Percentiles rank a stretch among this genome's conserved stretches.
These are phyloP conservation scores for Xylaria cubensis DNA, from an alignment of 495 filamentous ascomycete species.

Conservation along the genomic window DNA sequence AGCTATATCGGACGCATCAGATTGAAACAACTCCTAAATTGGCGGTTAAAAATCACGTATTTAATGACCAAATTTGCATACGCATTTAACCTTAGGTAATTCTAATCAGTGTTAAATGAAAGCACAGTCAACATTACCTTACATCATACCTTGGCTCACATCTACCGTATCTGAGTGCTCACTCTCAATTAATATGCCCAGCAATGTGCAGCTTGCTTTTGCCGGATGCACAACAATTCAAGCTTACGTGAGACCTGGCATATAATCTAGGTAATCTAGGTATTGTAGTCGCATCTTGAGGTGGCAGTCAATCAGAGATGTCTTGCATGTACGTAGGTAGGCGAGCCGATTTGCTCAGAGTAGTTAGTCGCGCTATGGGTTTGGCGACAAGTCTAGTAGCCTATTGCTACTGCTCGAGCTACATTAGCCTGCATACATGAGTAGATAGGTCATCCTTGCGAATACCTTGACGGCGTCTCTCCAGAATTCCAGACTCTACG, in stretches of 20 bases:
- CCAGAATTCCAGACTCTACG: neutral
- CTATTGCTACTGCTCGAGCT: neutral
- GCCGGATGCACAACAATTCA: neutral
- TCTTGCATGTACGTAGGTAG: neutral
- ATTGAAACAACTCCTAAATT: neutral
- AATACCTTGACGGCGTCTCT: neutral
- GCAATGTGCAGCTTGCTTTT: neutral
- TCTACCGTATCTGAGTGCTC: neutral
- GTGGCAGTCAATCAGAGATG: conserved; percentile 2
- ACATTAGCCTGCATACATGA: neutral
- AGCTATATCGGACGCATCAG: neutral
- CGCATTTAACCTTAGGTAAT: neutral
- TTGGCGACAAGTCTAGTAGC: neutral
- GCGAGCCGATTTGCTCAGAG: conserved; percentile 1
- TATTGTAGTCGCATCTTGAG: neutral
- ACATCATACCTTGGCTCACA: conserved; percentile 2
- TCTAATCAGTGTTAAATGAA: neutral
- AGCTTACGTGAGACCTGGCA: conserved; percentile 13
- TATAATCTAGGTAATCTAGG: neutral
- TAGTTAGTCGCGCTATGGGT: neutral
- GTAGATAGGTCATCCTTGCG: neutral
- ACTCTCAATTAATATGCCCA: no score
- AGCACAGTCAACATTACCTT: neutral
- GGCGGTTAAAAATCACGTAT: neutral
- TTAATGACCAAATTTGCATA: conserved; percentile 7